These are phyloP conservation scores for Paraleonurus japonicus DNA, from an alignment of 257 asterid genomes.

Conservation along the genomic window DNA sequence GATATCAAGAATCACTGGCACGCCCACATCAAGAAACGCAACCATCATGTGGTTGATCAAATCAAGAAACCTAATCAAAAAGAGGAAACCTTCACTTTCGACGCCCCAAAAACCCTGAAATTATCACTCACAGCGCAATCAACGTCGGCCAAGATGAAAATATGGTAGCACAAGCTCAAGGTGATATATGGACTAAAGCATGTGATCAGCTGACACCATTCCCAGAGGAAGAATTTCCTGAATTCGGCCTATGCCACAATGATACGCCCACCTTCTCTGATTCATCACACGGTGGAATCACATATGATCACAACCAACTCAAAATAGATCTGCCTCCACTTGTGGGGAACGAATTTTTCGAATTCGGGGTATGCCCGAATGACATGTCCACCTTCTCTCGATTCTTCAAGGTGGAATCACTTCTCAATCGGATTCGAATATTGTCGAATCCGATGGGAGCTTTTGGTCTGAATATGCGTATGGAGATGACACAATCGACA, in stretches of 20 bases:
- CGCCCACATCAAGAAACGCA: constrained; percentile 39
- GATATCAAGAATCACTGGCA: constrained; percentile 57
- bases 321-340: background rate
- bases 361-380: background rate
- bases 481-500: constrained; percentile 5
- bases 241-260: background rate
- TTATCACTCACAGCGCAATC: background rate
- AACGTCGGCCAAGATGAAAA: background rate
- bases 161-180: too few relatives aligned
- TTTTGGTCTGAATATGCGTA: background rate
- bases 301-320: background rate
- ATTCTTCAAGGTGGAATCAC: constrained; percentile 3
- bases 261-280: background rate
- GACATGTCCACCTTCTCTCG: background rate
- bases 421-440: background rate
- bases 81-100: background rate
- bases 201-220: background rate
- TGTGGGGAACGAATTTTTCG: background rate
- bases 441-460: background rate
- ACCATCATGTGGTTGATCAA: background rate
- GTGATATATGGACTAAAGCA: too few relatives aligned
- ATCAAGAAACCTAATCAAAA: background rate
- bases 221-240: background rate
- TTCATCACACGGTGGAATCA: background rate
- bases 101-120: background rate